Percentiles rank a stretch among this genome's conserved stretches.
Conservation (phyloP, 768 basidiomycete genomes). For the Chalciporus piperatus region DNA sequence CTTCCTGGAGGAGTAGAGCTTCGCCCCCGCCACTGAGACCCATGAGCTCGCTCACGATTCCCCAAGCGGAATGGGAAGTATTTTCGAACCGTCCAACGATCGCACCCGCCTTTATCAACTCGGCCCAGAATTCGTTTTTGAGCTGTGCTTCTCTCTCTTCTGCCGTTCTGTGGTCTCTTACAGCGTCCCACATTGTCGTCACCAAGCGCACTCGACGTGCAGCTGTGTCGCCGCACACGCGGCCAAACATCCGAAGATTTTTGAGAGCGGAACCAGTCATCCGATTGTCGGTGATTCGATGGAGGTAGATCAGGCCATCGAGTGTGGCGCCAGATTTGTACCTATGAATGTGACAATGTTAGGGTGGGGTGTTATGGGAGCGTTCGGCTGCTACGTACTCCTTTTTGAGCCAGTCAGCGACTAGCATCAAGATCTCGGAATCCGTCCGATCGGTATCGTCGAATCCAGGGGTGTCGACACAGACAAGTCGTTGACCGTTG, state of each 20-base stretch:
- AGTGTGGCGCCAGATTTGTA: no score
- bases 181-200: conserved; percentile 39
- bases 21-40: background rate
- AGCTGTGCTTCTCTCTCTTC: conserved; percentile 25
- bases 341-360: no score
- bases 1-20: conserved; percentile 19
- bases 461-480: no score
- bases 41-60: background rate
- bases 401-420: no score
- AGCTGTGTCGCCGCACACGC: no score
- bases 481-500: background rate
- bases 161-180: conserved; percentile 11
- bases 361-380: no score
- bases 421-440: no score
- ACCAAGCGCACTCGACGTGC: no score
- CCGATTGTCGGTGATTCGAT: conserved; percentile 35
- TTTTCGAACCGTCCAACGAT: background rate
- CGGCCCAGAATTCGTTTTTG: conserved; percentile 21
- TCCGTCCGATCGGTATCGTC: no score
- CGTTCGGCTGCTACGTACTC: no score
- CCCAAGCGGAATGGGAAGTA: background rate
- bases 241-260: no score
- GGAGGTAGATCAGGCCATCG: conserved; percentile 18
- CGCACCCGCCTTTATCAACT: conserved; percentile 5
- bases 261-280: conserved; percentile 28